These are phyloP conservation scores for Globisporangium spinosum DNA, from an alignment of 352 stramenopile genomes.

Conservation along the genomic window DNA sequence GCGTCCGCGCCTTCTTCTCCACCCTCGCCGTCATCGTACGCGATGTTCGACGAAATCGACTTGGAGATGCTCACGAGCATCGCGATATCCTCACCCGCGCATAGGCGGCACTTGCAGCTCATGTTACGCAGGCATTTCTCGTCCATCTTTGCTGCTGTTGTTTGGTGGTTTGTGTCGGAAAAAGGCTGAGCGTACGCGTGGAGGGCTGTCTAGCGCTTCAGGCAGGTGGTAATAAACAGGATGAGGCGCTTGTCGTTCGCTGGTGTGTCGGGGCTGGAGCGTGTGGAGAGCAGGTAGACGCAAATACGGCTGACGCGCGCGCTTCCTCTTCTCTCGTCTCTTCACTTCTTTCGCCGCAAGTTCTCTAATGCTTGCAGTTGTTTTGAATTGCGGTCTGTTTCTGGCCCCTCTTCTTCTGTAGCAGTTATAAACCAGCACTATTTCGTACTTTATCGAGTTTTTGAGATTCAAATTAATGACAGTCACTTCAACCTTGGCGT, in stretches of 20 bases:
- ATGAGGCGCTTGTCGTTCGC: not conserved
- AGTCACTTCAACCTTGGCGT: not conserved
- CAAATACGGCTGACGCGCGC: not conserved
- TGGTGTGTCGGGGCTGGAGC: not conserved
- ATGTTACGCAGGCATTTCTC: slow-evolving; percentile 85
- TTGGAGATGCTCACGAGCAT: slow-evolving; percentile 77
- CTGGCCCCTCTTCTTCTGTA: not conserved
- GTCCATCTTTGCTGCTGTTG: slow-evolving; percentile 35
- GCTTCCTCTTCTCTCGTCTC: not conserved
- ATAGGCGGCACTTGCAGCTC: slow-evolving; percentile 83
- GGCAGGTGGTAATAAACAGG: not conserved
- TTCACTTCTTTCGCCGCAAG: slow-evolving; percentile 4
- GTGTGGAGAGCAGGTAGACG: not conserved
- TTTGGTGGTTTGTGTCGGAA: not conserved
- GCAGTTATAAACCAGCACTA: not conserved
- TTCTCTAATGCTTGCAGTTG: slow-evolving; percentile 2
- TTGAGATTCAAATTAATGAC: not conserved
- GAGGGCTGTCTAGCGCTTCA: not conserved
- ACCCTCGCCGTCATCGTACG: slow-evolving; percentile 50
- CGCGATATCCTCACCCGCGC: slow-evolving; percentile 73
- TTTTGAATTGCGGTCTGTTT: not conserved
- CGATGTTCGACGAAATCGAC: slow-evolving; percentile 77
- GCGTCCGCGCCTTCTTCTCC: slow-evolving; percentile 19
- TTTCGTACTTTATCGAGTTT: slow-evolving; percentile 11
- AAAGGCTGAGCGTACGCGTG: not conserved